Percentiles rank a stretch among this genome's conserved stretches.
Evolutionary conservation across 1,284 basidiomycete species (phyloP).

Genomic region (Apiotrichum mycotoxinovorans): DNA sequence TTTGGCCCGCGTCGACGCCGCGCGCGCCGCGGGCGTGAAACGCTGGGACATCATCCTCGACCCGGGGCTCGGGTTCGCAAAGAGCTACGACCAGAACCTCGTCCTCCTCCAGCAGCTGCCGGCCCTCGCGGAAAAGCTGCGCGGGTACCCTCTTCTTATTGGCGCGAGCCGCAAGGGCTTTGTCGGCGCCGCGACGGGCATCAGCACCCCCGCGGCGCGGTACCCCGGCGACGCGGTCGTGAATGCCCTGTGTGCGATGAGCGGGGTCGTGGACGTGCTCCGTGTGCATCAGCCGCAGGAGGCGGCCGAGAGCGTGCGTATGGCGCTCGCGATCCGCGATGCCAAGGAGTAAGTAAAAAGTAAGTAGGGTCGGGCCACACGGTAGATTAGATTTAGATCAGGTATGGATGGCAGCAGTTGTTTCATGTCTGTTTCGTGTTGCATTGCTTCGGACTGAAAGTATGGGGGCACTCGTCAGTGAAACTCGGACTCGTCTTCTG

Average conservation of each 20-base stretch:
- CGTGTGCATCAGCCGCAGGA: constrained; percentile 78
- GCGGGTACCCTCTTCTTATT: constrained; percentile 64
- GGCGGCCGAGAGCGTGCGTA: constrained; percentile 61
- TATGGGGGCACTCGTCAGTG: too few species aligned
- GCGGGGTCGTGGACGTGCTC: constrained; percentile 65
- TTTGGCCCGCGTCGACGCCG: constrained; percentile 61
- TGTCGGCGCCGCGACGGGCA: constrained; percentile 60
- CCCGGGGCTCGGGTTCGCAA: constrained; percentile 94
- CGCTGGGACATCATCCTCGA: constrained; percentile 90
- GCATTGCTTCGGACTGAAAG: too few species aligned
- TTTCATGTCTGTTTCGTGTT: too few species aligned
- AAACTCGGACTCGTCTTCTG: too few species aligned
- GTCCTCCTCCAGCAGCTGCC: constrained; percentile 61
- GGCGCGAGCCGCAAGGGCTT: constrained; percentile 82
- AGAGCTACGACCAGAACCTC: constrained; percentile 72
- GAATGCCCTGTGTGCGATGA: constrained; percentile 70
- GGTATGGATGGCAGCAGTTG: too few species aligned
- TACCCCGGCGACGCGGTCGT: constrained; percentile 77
- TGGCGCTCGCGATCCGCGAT: constrained; percentile 54
- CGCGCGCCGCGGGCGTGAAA: constrained; percentile 74
- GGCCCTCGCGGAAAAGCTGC: constrained; percentile 49
- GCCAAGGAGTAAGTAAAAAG: neutral
- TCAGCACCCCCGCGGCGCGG: constrained; percentile 59
- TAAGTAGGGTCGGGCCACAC: too few species aligned
- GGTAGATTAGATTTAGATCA: neutral